Percentiles rank a stretch among this genome's conserved stretches.
phyloP scores from a whole-genome alignment of 2,329 filamentous ascomycete species.

The Xylogone sp. region DNA sequence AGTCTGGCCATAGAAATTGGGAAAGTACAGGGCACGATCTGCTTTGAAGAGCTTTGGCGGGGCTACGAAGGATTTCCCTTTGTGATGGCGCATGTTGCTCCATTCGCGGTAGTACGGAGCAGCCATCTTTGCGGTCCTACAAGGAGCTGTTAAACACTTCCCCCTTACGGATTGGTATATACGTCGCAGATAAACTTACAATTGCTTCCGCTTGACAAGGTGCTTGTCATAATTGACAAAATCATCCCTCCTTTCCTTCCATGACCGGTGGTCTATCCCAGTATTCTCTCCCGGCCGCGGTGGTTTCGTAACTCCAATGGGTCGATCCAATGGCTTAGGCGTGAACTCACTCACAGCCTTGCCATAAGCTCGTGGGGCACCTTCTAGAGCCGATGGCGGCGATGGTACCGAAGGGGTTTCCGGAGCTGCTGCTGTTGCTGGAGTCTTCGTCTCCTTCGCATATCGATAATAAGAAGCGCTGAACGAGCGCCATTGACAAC shows the following conservation, averaged over 20 bases:
- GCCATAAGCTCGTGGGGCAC: constrained; percentile 58
- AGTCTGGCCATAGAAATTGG: constrained; percentile 81
- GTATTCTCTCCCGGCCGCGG: constrained; percentile 78
- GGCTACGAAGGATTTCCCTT: constrained; percentile 88
- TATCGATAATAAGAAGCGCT: constrained; percentile 39
- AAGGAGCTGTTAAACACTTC: neutral
- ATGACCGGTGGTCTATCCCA: constrained; percentile 65
- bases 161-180: neutral
- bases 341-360: constrained; percentile 51
- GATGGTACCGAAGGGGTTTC: constrained; percentile 9
- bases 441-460: constrained; percentile 20
- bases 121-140: constrained; percentile 68
- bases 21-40: constrained; percentile 85
- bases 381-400: constrained; percentile 44
- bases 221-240: constrained; percentile 86
- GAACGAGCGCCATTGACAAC: constrained; percentile 51
- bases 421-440: constrained; percentile 9
- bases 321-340: constrained; percentile 60
- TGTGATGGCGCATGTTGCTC: constrained; percentile 75
- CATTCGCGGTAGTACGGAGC: constrained; percentile 97
- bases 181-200: constrained; percentile 47
- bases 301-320: constrained; percentile 76
- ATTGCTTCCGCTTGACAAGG: constrained; percentile 66
- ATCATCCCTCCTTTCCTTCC: constrained; percentile 69
- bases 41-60: constrained; percentile 80